Base-by-base conservation (phyloP, 2,329 filamentous ascomycete genomes). In the Paramyrothecium sp. region DNA sequence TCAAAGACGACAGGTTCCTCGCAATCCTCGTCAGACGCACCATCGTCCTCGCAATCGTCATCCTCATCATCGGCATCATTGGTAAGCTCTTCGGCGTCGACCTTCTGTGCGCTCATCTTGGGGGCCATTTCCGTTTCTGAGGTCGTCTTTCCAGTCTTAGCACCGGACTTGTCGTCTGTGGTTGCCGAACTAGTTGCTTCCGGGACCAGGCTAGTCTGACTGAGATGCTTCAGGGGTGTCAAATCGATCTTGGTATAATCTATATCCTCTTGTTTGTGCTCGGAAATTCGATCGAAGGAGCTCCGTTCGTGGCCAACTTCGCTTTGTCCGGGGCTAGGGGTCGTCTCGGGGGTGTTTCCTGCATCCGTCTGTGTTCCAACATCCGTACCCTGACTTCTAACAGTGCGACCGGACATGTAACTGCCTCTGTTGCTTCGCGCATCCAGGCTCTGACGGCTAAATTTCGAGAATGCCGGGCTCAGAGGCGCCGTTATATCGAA, bases 401-500 rank as follows among this genome's bases (percentile, higher is more conserved):
- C 88, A 19, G 87, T 89, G 67, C 82, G 87, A 19, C 83, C 83
- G 2, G 89, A 88, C 78, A 92, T 91, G 63, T 85, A 92, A 72
- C 91, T 96, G 62, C 85, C 88, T 55, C 89, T 81, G 65, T 89
- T 86, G 68, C 86, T 90, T 55, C 81, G 74, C 5, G 88, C 89
- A 60, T 92, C 89, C 21, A 87, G 76, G 73, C 91, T 96, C 68
- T 85, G 86, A 59, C 89, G 71, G 77, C 87, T 73, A 60, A 81
- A 81, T 58, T 77, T 81, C 54, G 77, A 76, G 56, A 80, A 83
- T n/a, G 87, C 76, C 1, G 92, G 91, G 71, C 91, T 96, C 11
- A 85, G 85, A 1, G 91, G 89, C 54, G 82, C 86, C 3, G 91
- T 87, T 73, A 91, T 95, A 67, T 94, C 91, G 71, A 97, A 96